Conservation (phyloP, 441 rosid genomes). For the Brassica balearica region DNA sequence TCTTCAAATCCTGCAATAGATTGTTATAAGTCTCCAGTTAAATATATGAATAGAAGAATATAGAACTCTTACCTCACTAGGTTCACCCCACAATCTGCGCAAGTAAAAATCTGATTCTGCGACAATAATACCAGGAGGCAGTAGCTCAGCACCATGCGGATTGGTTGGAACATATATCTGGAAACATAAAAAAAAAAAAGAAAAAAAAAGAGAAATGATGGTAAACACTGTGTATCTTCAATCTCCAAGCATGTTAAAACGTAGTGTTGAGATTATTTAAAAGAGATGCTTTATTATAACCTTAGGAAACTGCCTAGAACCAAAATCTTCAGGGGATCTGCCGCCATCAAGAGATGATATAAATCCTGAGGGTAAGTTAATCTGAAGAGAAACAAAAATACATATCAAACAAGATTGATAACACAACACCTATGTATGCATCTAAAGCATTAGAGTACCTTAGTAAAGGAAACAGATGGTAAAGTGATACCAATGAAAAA, state of each 20-base stretch:
- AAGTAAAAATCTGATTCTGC: constrained; percentile 75
- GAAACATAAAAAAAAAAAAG: background rate
- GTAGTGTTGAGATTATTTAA: background rate
- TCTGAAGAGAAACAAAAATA: constrained; percentile 49
- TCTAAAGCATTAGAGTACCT: constrained; percentile 48
- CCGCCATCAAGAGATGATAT: constrained; percentile 51
- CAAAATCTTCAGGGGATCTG: constrained; percentile 45
- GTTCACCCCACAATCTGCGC: constrained; percentile 94
- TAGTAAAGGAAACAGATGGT: constrained; percentile 60
- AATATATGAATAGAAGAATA: background rate
- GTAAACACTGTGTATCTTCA: background rate
- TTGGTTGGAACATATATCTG: constrained; percentile 81
- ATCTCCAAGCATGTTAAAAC: background rate
- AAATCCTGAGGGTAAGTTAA: constrained; percentile 60
- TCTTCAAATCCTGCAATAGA: constrained; percentile 66
- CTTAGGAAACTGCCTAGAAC: constrained; percentile 47
- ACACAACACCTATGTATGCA: background rate
- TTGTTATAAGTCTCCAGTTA: background rate
- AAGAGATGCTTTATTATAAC: constrained; percentile 31
- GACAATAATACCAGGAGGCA: constrained; percentile 84
- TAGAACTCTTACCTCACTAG: constrained; percentile 65
- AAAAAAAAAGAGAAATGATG: background rate
- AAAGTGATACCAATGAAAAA: constrained; percentile 74
- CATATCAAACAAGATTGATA: constrained; percentile 22
- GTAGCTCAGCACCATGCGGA: constrained; percentile 85